Base-by-base conservation (phyloP, 2,329 filamentous ascomycete species). In the Fusarium virguliforme region DNA sequence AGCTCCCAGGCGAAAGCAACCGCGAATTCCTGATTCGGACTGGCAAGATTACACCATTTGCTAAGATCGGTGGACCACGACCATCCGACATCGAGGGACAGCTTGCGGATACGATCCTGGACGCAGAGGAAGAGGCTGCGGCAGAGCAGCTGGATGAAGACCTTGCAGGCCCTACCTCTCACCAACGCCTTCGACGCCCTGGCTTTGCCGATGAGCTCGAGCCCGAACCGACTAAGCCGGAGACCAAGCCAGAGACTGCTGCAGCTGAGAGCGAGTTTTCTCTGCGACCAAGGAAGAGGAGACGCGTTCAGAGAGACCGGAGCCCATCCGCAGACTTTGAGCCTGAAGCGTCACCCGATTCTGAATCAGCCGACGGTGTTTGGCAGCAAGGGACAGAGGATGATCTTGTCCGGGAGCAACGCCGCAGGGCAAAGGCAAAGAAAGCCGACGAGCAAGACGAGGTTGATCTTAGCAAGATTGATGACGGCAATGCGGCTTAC, bases 11-110 rank as follows among this genome's bases (percentile, higher is more conserved):
- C 66, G 96, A 98, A 83, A 94, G 89, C 26, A 90, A 94, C 67
- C 89, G 95, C 56, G 95, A 97, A 51, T 99, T 93, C 78, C 87
- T 99, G 51, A 96, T 99, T 54, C 90, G 96, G 30, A 99, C 95
- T 0, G 96, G 96, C 67, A 98, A 98, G 82, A 98, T 99, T 73
- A 99, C 96, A 0, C 96, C 96, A 0, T 99, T 99, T 77, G 93
- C 94, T 8, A 93, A 91, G 70, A 88, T 97, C 74, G 90, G 90
- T 28, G 86, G 89, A 13, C 86, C 88, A n/a, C 83, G 90, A 2
- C 85, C 85, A 4, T 84, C 88, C 30, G 89, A 87, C 4, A 85
- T 90, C 3, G 86, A 91, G 48, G 91, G 91, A 2, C 91, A 91
- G 65, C 84, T 97, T 15, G 91, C 92, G 10, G 91, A 95, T 76